Conservation (phyloP, 495 filamentous ascomycete species). For the Hypoxylon fuscum region DNA sequence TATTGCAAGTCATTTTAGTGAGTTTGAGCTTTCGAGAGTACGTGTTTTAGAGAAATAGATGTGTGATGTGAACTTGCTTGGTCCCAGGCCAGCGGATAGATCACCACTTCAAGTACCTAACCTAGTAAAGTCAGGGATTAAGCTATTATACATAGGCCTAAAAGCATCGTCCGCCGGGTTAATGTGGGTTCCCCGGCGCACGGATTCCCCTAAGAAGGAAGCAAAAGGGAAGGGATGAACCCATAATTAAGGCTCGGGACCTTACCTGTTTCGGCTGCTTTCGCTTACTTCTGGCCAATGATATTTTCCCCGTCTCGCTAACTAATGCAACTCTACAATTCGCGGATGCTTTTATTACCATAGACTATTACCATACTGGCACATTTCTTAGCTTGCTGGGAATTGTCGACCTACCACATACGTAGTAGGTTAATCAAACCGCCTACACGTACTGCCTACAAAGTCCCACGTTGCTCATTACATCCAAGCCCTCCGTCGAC, state of each 20-base stretch:
- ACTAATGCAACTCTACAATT: slow-evolving; percentile 38
- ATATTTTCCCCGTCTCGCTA: slow-evolving; percentile 58
- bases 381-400: too few relatives aligned
- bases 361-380: too few relatives aligned
- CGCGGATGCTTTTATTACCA: slow-evolving; percentile 1
- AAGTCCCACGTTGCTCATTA: slow-evolving; percentile 25
- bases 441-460: slow-evolving; percentile 12
- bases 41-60: too few relatives aligned
- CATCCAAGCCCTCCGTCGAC: slow-evolving; percentile 14
- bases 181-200: too few relatives aligned
- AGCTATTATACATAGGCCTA: too few relatives aligned
- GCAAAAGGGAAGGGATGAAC: slow-evolving; percentile 5
- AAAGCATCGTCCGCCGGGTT: too few relatives aligned
- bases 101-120: too few relatives aligned
- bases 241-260: slow-evolving; percentile 38
- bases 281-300: slow-evolving; percentile 60
- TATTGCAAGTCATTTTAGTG: too few relatives aligned
- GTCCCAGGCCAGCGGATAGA: too few relatives aligned
- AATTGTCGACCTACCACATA: slow-evolving; percentile 32
- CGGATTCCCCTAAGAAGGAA: not conserved
- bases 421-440: slow-evolving; percentile 33
- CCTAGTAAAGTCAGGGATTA: too few relatives aligned
- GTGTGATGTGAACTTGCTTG: too few relatives aligned
- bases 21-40: too few relatives aligned
- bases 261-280: slow-evolving; percentile 36